Evolutionary conservation across 179 eudicot species (phyloP), one percentile per base, ranked within the genome.

Genomic region (Silene noctiflora): DNA sequence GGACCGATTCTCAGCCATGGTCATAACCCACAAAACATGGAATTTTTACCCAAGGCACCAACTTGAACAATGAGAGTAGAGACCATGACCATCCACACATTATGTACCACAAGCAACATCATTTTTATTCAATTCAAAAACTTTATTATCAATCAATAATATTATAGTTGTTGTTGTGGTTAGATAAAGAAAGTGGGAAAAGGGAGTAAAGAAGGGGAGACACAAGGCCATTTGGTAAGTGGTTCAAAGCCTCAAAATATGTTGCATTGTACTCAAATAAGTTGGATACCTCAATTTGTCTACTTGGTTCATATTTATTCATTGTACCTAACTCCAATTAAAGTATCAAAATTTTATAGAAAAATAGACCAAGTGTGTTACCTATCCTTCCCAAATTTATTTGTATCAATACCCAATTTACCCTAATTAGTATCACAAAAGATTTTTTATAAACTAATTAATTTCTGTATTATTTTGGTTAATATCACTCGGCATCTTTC

Each of bases 161-260:
- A 48, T 11, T 11, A 48, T 48, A 48, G 9, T 66, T 13, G 10
- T 66, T 31, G 44, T 66, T 66, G 70, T 42, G 0, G 48, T 66
- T 66, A n/a, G 70, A 33, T 19, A 66, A 66, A 66, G 70, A 66
- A 66, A 33, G 70, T 66, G 70, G 48, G 48, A 66, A 66, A 66
- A 66, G 67, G 24, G 27, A 24, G 39, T 27, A 51, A 51, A 51
- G 19, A 27, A 27, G 44, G 68, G 42, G 20, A 29, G 21, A 29
- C 39, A 64, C 68, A 29, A 64, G 68, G 68, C 20, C 68, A 64
- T 64, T 64, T 27, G 68, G 39, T 27, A 64, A 64, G 29, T 27
- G 67, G 67, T 33, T 64, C 44, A 64, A 63, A 63, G 39, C n/a
- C 67, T 12, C 17, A 14, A 64, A 64, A 17, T 29, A 6, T 29